A percentile compares a stretch with the other conserved stretches of the same genome.
Conservation (phyloP, 164 flowering plant species). For the Macadamia integrifolia region DNA sequence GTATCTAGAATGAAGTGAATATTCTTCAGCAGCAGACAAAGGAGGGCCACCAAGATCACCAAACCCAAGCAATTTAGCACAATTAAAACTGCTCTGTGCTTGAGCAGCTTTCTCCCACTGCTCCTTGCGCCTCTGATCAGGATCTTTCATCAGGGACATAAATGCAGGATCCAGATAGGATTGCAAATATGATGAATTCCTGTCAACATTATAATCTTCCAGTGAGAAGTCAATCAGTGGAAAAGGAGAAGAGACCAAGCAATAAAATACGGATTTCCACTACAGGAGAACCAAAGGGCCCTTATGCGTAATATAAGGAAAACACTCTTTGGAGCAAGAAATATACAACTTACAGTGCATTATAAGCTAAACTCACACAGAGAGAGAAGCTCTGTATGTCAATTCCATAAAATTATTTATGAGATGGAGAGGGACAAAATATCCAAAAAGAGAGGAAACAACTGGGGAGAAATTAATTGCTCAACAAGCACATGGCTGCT, state of each 20-base stretch:
- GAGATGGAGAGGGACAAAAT: no score
- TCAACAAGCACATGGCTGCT: no score
- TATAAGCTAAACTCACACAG: no score
- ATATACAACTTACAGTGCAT: no score
- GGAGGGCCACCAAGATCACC: slow-evolving; percentile 95
- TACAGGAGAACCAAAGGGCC: neutral
- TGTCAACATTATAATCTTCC: slow-evolving; percentile 19
- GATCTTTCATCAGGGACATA: slow-evolving; percentile 93
- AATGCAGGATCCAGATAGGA: slow-evolving; percentile 96
- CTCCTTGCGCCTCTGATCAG: slow-evolving; percentile 88
- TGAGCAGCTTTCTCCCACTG: slow-evolving; percentile 89
- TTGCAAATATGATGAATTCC: slow-evolving; percentile 76
- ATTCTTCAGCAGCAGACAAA: slow-evolving; percentile 86
- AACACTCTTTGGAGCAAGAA: no score
- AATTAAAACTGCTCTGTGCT: slow-evolving; percentile 70
- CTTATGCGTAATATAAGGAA: neutral
- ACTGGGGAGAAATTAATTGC: no score
- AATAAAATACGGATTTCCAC: neutral
- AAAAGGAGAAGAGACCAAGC: neutral
- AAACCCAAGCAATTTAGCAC: slow-evolving; percentile 87
- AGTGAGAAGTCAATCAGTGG: slow-evolving; percentile 1
- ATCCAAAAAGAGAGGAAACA: no score
- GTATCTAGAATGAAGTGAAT: slow-evolving; percentile 94
- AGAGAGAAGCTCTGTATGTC: no score
- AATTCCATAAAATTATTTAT: no score